These are phyloP conservation scores for Laetiporus sulphureus DNA, from an alignment of 1,284 basidiomycete species.

Conservation along the genomic window DNA sequence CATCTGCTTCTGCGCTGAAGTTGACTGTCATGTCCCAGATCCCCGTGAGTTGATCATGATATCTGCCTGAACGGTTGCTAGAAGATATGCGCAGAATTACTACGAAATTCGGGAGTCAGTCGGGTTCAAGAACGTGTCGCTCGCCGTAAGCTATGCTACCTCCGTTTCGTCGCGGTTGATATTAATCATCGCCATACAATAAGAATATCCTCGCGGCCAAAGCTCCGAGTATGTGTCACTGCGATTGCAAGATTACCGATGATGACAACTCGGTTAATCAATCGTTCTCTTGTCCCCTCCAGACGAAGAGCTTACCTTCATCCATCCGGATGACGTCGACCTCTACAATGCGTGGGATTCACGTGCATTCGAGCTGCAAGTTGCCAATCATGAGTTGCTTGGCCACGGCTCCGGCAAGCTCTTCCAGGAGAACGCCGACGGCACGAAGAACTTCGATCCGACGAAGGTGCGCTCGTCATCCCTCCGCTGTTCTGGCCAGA, in stretches of 20 bases:
- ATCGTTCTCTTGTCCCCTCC: not conserved
- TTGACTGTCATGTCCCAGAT: slow-evolving; percentile 36
- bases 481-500: not conserved
- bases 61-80: slow-evolving; percentile 1
- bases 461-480: slow-evolving; percentile 38
- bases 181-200: no score
- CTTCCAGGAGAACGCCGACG: slow-evolving; percentile 69
- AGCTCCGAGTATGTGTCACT: slow-evolving; percentile 52
- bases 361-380: slow-evolving; percentile 76
- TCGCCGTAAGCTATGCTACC: slow-evolving; percentile 43
- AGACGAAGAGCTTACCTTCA: slow-evolving; percentile 77
- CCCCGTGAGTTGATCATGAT: slow-evolving; percentile 36
- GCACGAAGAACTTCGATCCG: slow-evolving; percentile 73
- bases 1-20: not conserved
- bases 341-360: slow-evolving; percentile 74
- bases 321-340: slow-evolving; percentile 64
- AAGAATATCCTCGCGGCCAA: slow-evolving; percentile 83
- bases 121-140: slow-evolving; percentile 81
- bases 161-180: not conserved
- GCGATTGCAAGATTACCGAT: not conserved
- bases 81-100: slow-evolving; percentile 44
- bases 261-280: no score
- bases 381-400: slow-evolving; percentile 79
- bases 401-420: slow-evolving; percentile 79
- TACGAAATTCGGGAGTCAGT: slow-evolving; percentile 73